Base-by-base conservation (phyloP, 306 rosid species). In the Amphicarpaea edgeworthii region DNA sequence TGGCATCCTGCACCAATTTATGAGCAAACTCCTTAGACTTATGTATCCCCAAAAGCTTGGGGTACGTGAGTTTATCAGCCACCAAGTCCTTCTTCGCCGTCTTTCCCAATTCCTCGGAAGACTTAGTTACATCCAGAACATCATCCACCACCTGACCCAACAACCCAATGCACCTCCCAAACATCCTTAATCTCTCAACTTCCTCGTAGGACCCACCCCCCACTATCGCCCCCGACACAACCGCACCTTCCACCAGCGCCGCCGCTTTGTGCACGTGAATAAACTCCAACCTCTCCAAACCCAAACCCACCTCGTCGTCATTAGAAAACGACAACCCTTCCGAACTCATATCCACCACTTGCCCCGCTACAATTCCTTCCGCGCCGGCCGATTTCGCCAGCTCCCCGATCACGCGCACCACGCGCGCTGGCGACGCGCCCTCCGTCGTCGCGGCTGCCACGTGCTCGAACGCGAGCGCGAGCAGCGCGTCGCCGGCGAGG, bases 21-120 rank as follows among this genome's bases (percentile, higher is more conserved):
- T 59, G 79, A 26, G 93, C 93, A 75, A 91, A 85, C 6, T 86
- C 95, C 72, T 80, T 88, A 0, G 97, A 91, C 14, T 87, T 86
- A 16, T 85, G 85, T n/a, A 89, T 69, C 24, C 97, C 97, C 75
- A 91, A 5, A 20, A 91, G 85, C 65, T 86, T 91, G 1, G 97
- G 97, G 59, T 91, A 89, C 0, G 97, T 91, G 12, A 62, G 86
- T 72, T 91, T 91, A 78, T 89, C 93, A 16, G 97, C 93, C 34
- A 82, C 70, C 85, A 89, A 80, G 62, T 91, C 97, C 42, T 91
- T 91, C 76, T 94, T 94, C 0, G 97, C 97, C 0, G 97, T 91
- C 34, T 91, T 91, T 30, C 97, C 97, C 81, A 91, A 40, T 37
- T 91, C 95, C 74, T 85, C 60, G 0, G 97, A 91, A 3, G 95